These are phyloP conservation scores for Termitomyces sp. DNA, from an alignment of 768 basidiomycete genomes.

Conservation along the genomic window DNA sequence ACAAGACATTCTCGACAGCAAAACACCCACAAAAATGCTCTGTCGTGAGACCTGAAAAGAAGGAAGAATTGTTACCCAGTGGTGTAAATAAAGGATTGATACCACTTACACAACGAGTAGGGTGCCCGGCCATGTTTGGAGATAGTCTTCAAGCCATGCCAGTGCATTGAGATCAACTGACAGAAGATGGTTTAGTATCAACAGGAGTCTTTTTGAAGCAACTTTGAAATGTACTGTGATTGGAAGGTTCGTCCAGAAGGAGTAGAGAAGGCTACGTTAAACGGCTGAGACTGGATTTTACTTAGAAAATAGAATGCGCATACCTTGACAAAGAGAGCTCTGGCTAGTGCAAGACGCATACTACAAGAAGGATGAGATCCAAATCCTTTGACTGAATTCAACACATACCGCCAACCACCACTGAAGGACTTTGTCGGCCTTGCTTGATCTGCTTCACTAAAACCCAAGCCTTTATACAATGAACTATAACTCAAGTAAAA, in stretches of 20 bases:
- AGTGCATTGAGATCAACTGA: constrained; percentile 90
- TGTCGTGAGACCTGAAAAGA: constrained; percentile 81
- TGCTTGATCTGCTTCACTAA: constrained; percentile 83
- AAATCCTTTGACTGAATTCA: neutral
- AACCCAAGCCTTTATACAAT: constrained; percentile 70
- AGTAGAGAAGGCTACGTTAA: constrained; percentile 60
- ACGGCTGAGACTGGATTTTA: neutral
- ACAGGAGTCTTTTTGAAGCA: neutral
- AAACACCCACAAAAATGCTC: constrained; percentile 80
- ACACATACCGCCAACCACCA: constrained; percentile 85
- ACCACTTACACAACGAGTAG: constrained; percentile 78
- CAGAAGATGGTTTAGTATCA: constrained; percentile 2
- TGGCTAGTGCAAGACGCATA: constrained; percentile 93
- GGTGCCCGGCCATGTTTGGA: constrained; percentile 92
- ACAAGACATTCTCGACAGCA: neutral
- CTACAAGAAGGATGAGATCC: constrained; percentile 30
- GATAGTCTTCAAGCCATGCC: constrained; percentile 96
- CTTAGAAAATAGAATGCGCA: neutral
- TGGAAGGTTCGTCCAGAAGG: constrained; percentile 91
- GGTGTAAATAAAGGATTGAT: neutral
- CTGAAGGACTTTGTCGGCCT: constrained; percentile 83
- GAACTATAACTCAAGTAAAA: neutral
- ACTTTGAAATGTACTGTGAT: constrained; percentile 67
- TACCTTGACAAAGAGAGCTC: constrained; percentile 95
- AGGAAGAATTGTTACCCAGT: constrained; percentile 2